These are phyloP conservation scores for Clonostachys byssicola DNA, from an alignment of 2,329 filamentous ascomycete genomes.

Conservation along the genomic window DNA sequence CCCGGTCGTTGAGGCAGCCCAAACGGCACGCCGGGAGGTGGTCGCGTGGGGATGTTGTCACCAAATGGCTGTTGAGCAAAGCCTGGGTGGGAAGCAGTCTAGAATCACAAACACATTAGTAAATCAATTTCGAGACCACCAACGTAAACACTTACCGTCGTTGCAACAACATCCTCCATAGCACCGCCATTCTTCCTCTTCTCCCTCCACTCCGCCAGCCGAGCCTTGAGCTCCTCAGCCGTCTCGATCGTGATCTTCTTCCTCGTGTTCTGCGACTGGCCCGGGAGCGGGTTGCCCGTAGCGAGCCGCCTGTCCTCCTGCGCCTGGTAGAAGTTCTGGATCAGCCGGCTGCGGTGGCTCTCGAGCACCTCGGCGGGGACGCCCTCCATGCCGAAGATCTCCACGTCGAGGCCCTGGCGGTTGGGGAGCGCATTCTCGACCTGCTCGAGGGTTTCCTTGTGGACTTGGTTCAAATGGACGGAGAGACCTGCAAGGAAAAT, in stretches of 20 bases:
- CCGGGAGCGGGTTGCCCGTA: slow-evolving; percentile 79
- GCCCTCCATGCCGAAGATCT: slow-evolving; percentile 98
- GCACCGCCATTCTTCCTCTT: slow-evolving; percentile 46
- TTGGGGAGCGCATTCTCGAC: slow-evolving; percentile 93
- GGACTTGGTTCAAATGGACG: slow-evolving; percentile 97
- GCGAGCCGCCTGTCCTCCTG: slow-evolving; percentile 77
- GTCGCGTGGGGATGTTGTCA: slow-evolving; percentile 34
- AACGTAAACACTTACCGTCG: slow-evolving; percentile 29
- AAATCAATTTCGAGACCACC: no score
- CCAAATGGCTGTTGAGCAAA: no score
- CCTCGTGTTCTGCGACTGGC: slow-evolving; percentile 60
- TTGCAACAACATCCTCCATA: slow-evolving; percentile 18
- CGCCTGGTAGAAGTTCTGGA: slow-evolving; percentile 78
- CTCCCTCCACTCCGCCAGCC: slow-evolving; percentile 69
- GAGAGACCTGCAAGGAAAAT: slow-evolving; percentile 64
- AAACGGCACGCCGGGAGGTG: slow-evolving; percentile 30
- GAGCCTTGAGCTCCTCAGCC: slow-evolving; percentile 72
- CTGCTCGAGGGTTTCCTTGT: slow-evolving; percentile 83
- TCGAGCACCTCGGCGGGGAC: slow-evolving; percentile 82
- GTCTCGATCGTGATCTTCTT: slow-evolving; percentile 73
- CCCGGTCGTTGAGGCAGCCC: slow-evolving; percentile 40
- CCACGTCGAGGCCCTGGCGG: slow-evolving; percentile 79
- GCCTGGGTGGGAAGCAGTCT: no score
- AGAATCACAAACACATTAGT: no score
- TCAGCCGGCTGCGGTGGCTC: slow-evolving; percentile 81